Percentiles rank a stretch among this genome's conserved stretches.
phyloP scores from a whole-genome alignment of 2,329 filamentous ascomycete genomes.

The Curvularia sp. region DNA sequence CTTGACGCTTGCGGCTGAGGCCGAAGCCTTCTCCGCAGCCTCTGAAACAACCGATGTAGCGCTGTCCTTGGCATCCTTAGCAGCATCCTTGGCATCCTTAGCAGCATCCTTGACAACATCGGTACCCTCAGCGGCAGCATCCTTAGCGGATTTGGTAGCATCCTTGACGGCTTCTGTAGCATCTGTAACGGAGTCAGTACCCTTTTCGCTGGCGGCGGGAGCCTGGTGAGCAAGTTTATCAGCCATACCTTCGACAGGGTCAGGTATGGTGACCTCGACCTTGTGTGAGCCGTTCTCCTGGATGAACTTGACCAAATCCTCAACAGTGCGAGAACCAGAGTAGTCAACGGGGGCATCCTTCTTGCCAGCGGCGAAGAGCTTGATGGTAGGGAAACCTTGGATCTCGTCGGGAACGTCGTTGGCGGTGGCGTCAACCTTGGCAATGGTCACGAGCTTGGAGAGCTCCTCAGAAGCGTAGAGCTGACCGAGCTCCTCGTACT shows the following conservation, averaged over 20 bases:
- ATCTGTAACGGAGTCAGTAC: conserved; percentile 46
- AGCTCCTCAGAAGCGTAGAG: conserved; percentile 62
- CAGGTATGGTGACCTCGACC: conserved; percentile 65
- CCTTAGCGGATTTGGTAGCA: conserved; percentile 30
- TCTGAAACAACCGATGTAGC: neutral
- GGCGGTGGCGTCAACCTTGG: conserved; percentile 92
- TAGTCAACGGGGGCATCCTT: conserved; percentile 89
- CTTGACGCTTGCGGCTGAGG: conserved; percentile 53
- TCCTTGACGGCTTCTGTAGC: conserved; percentile 53
- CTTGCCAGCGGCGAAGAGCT: conserved; percentile 89
- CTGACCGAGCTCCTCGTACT: conserved; percentile 69
- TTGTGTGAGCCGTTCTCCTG: conserved; percentile 94
- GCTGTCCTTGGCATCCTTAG: conserved; percentile 24
- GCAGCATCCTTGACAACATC: conserved; percentile 47
- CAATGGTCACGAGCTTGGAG: conserved; percentile 69
- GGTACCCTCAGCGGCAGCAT: conserved; percentile 44
- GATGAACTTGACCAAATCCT: conserved; percentile 91
- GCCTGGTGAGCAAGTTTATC: conserved; percentile 54
- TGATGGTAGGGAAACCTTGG: conserved; percentile 98
- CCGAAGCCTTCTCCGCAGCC: conserved; percentile 31
- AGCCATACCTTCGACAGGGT: conserved; percentile 50
- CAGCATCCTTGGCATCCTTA: conserved; percentile 24
- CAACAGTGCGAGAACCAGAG: conserved; percentile 83
- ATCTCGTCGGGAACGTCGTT: conserved; percentile 99
- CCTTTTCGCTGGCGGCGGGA: conserved; percentile 45